Evolutionary conservation across 352 stramenopile species (phyloP), one percentile per base, ranked within the genome.

Genomic region (Pythium grandisporangium): DNA sequence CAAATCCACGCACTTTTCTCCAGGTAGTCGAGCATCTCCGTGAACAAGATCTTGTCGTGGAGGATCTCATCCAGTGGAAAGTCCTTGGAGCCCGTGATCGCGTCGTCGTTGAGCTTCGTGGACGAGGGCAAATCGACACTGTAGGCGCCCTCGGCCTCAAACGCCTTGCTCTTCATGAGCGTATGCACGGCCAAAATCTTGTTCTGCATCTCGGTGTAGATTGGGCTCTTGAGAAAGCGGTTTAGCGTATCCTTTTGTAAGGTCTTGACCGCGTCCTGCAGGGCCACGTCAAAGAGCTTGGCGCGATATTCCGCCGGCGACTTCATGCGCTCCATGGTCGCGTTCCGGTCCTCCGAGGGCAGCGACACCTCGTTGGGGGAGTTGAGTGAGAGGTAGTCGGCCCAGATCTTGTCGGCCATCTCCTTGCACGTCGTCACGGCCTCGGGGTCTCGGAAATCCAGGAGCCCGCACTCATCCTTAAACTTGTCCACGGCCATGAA

Each of bases 401-500:
- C 72, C 72, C 72, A 91, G 46, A 91, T 91, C 43, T 76, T 72
- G 36, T 87, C 78, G 10, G 74, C 74, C 71, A 91, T 85, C 48
- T 86, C 75, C 41, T 85, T 86, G 56, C 72, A 88, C 26, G 75
- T 88, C 48, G 70, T 73, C 37, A 85, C 64, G 6, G 72, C 77
- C 52, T 88, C 74, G n/a, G 66, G 61, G 52, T 88, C 77, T 47
- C 75, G 66, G 51, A 91, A 88, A 47, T 88, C 73, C 19, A 88
- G 57, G 20, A 91, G 59, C 6, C 65, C 66, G 38, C 74, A 86
- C 48, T 83, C 68, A 41, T 91, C 77, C 45, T 91, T 88, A 59
- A 87, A 88, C 42, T 87, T 87, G 56, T 88, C 78, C 1, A 88
- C 78, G 2, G 78, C 78, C 78, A 91, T 87, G 58, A 91, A 86